Conservation (phyloP, 768 basidiomycete species). For the Boletus rufocinnamomeus region DNA sequence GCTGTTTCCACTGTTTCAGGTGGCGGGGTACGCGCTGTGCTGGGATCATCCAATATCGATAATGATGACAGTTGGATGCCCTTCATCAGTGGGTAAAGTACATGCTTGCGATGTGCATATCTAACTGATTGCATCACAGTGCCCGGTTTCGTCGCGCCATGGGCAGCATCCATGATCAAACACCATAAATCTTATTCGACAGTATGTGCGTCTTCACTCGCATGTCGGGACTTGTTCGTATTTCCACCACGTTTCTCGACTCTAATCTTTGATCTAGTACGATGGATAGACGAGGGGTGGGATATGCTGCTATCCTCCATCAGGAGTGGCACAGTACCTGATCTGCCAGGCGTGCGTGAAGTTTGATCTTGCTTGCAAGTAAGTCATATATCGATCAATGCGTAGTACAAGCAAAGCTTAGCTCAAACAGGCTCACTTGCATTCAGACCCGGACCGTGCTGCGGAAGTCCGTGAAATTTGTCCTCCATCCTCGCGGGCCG, state of each 20-base stretch:
- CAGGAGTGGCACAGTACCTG: not conserved
- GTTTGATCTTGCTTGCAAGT: not conserved
- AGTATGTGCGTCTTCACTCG: not conserved
- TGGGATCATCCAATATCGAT: too few species aligned
- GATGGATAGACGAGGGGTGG: not conserved
- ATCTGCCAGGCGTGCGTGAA: not conserved
- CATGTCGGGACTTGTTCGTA: not conserved
- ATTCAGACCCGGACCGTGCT: not conserved
- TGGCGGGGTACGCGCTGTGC: too few species aligned
- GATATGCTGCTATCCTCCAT: not conserved
- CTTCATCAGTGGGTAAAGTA: too few species aligned
- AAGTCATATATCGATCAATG: not conserved
- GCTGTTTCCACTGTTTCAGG: too few species aligned
- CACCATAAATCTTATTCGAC: too few species aligned
- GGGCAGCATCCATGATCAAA: slow-evolving; percentile 5
- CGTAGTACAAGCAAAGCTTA: not conserved
- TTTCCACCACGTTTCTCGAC: not conserved
- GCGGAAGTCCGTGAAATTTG: not conserved
- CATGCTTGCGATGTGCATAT: too few species aligned
- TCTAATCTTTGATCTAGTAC: not conserved
- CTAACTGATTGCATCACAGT: too few species aligned
- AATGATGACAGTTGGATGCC: too few species aligned
- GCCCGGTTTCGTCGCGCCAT: too few species aligned
- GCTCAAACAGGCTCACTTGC: not conserved
- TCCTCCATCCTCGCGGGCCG: not conserved